Evolutionary conservation across 1,139 yeast genomes (phyloP).

Genomic region (Nadsonia starkeyi-henricii): DNA sequence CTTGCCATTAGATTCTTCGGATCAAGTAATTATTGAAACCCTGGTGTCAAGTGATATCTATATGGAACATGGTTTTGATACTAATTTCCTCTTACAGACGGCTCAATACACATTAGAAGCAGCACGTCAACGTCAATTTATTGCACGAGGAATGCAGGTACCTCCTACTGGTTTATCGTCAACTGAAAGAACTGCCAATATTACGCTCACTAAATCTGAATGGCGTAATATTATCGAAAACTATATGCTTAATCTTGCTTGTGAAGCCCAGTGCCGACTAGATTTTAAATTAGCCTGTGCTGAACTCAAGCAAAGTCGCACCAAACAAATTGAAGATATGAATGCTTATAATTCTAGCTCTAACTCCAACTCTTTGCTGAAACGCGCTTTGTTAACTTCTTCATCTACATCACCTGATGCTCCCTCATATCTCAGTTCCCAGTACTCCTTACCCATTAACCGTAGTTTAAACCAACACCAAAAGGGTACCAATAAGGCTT

Average conservation of each 20-base stretch:
- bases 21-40: constrained; percentile 32
- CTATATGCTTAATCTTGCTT: constrained; percentile 46
- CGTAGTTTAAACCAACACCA: constrained; percentile 2
- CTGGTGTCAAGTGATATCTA: constrained; percentile 45
- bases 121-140: constrained; percentile 37
- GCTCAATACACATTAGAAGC: constrained; percentile 46
- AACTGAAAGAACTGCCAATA: background rate
- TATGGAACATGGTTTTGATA: constrained; percentile 41
- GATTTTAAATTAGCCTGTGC: constrained; percentile 40
- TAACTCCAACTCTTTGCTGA: constrained; percentile 16
- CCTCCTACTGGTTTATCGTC: background rate
- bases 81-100: constrained; percentile 37
- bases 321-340: constrained; percentile 13
- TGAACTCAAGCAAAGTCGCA: constrained; percentile 26
- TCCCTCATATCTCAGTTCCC: constrained; percentile 12
- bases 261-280: constrained; percentile 52
- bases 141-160: constrained; percentile 9
- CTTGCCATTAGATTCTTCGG: constrained; percentile 38
- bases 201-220: constrained; percentile 31
- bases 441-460: constrained; percentile 1
- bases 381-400: constrained; percentile 19
- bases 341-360: constrained; percentile 7
- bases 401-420: constrained; percentile 20
- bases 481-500: constrained; percentile 13
- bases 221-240: constrained; percentile 61